Conservation (phyloP, 164 flowering plant species). For the Protea cynaroides region DNA sequence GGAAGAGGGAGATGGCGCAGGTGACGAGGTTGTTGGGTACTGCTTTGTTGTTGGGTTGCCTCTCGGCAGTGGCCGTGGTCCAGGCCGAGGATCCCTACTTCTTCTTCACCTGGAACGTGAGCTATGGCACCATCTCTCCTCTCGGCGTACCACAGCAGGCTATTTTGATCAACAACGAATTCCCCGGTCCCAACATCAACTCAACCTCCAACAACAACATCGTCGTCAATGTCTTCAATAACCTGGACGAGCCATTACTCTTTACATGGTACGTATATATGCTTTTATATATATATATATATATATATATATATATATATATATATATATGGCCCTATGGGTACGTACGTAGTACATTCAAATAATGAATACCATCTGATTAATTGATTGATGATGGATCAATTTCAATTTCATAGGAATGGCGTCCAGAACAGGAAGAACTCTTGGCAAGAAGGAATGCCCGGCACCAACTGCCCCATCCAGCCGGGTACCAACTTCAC, state of each 20-base stretch:
- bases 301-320: too few species aligned
- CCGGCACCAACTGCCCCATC: conserved; percentile 44
- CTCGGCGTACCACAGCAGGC: conserved; percentile 38
- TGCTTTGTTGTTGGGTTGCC: conserved; percentile 1
- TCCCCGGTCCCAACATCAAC: conserved; percentile 60
- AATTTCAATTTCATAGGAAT: conserved; percentile 18
- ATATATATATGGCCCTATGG: too few species aligned
- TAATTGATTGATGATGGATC: too few species aligned
- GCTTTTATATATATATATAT: too few species aligned
- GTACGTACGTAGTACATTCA: too few species aligned
- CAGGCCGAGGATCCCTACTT: conserved; percentile 37
- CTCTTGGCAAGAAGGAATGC: conserved; percentile 49
- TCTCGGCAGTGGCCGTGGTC: conserved; percentile 3
- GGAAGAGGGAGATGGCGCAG: neutral
- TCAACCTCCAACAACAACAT: conserved; percentile 56
- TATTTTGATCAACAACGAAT: conserved; percentile 47
- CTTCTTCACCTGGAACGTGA: conserved; percentile 35
- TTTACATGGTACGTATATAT: conserved; percentile 23
- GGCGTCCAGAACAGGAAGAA: conserved; percentile 55
- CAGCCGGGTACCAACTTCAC: conserved; percentile 42
- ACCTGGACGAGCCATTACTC: conserved; percentile 52
- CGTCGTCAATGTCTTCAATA: conserved; percentile 52
- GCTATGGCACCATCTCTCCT: conserved; percentile 38
- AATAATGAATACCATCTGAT: too few species aligned
- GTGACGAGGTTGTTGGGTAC: neutral